A percentile compares a stretch with the other conserved stretches of the same genome.
These are phyloP conservation scores for Spathaspora boniae DNA, from an alignment of 805 yeast genomes.

Conservation along the genomic window DNA sequence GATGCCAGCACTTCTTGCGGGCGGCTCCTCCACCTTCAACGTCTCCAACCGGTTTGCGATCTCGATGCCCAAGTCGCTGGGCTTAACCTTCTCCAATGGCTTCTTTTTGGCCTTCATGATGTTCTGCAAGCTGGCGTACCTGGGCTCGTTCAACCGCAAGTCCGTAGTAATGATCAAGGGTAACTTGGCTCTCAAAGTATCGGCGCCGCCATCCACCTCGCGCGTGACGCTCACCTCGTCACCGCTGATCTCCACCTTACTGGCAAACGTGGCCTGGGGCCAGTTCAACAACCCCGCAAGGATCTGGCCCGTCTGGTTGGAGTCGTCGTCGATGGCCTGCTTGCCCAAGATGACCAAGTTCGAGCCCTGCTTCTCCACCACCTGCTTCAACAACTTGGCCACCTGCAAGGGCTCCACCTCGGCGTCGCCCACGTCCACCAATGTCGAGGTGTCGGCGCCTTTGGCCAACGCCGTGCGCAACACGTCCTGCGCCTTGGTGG, in stretches of 20 bases:
- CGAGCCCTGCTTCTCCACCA: slow-evolving; percentile 65
- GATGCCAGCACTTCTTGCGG: slow-evolving; percentile 75
- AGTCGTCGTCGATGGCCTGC: slow-evolving; percentile 95
- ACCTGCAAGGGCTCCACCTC: slow-evolving; percentile 84
- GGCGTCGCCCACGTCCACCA: slow-evolving; percentile 70
- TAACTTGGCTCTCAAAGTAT: slow-evolving; percentile 68
- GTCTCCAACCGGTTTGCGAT: slow-evolving; percentile 61
- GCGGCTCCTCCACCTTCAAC: slow-evolving; percentile 80
- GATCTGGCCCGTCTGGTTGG: slow-evolving; percentile 95
- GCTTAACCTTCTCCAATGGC: slow-evolving; percentile 67
- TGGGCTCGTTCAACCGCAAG: slow-evolving; percentile 88
- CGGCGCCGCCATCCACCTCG: slow-evolving; percentile 95
- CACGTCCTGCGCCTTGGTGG: slow-evolving; percentile 81
- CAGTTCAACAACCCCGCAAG: slow-evolving; percentile 88
- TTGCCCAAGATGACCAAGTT: slow-evolving; percentile 90
- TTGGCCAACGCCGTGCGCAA: slow-evolving; percentile 89
- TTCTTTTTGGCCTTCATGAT: slow-evolving; percentile 98
- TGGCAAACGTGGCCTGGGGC: slow-evolving; percentile 97
- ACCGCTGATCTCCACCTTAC: slow-evolving; percentile 65
- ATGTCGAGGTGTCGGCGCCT: slow-evolving; percentile 85
- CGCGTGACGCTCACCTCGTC: slow-evolving; percentile 70
- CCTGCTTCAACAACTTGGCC: slow-evolving; percentile 76
- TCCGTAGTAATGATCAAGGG: slow-evolving; percentile 92
- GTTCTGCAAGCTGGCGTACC: slow-evolving; percentile 93
- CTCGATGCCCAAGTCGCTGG: slow-evolving; percentile 68